Conservation (phyloP, 1,139 yeast species). For the Magnusiomyces tetraspermus region DNA sequence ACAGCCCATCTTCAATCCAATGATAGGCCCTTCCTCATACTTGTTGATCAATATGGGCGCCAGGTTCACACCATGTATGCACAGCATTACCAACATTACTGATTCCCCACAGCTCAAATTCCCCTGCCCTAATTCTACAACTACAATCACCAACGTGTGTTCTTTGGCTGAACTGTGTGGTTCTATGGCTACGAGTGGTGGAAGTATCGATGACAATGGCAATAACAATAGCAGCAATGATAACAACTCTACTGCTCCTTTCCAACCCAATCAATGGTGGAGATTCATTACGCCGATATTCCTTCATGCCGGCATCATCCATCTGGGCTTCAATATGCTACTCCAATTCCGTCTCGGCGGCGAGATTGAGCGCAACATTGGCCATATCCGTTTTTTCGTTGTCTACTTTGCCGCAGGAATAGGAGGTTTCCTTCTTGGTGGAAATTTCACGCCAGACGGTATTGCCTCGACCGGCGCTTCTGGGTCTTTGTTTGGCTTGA, state of each 20-base stretch:
- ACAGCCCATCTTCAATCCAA: constrained; percentile 65
- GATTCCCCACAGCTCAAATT: constrained; percentile 38
- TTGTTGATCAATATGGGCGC: constrained; percentile 63
- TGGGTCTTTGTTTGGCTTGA: constrained; percentile 65
- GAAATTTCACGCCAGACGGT: constrained; percentile 63
- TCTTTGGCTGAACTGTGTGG: constrained; percentile 54
- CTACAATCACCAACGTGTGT: constrained; percentile 47
- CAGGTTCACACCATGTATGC: constrained; percentile 66
- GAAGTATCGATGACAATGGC: constrained; percentile 25
- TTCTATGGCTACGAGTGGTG: constrained; percentile 22
- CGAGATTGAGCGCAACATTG: constrained; percentile 52
- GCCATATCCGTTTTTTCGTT: constrained; percentile 45
- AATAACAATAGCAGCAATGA: too few relatives aligned
- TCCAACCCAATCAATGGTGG: constrained; percentile 54
- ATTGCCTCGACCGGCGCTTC: constrained; percentile 65
- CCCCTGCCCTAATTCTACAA: constrained; percentile 68
- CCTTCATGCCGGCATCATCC: constrained; percentile 66
- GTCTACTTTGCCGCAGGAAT: constrained; percentile 58
- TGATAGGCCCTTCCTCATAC: constrained; percentile 72
- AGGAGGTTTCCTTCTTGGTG: constrained; percentile 60
- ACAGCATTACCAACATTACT: constrained; percentile 43
- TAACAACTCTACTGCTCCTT: too few relatives aligned
- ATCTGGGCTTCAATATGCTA: constrained; percentile 54
- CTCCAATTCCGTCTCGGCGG: constrained; percentile 56
- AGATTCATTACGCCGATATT: constrained; percentile 63